Conservation (phyloP, 768 basidiomycete genomes). For the Plicaturopsis crispa region DNA sequence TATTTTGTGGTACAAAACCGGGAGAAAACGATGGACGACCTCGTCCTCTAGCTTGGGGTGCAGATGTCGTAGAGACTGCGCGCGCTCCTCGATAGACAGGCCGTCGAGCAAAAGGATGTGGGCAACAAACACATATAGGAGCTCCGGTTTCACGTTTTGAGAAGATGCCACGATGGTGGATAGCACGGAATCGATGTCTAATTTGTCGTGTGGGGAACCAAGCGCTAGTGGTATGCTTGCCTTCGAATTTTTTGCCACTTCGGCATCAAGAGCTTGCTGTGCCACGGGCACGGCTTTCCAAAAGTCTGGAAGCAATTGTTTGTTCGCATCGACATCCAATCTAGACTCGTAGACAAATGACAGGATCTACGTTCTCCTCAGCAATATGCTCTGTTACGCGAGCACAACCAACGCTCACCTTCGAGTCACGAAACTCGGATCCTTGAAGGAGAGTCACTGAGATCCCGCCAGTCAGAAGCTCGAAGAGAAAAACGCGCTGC, state of each 20-base stretch:
- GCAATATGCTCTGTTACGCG: background rate
- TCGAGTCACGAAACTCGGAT: constrained; percentile 54
- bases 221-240: background rate
- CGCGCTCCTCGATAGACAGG: constrained; percentile 32
- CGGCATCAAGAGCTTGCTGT: constrained; percentile 3
- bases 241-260: background rate
- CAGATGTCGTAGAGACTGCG: constrained; percentile 22
- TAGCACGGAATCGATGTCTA: background rate
- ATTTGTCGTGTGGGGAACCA: background rate
- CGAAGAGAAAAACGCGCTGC: constrained; percentile 43
- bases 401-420: constrained; percentile 27
- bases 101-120: constrained; percentile 30
- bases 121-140: constrained; percentile 29
- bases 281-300: constrained; percentile 4
- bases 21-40: constrained; percentile 33
- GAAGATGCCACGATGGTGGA: background rate
- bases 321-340: constrained; percentile 11
- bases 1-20: constrained; percentile 24
- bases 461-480: constrained; percentile 40
- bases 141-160: constrained; percentile 5
- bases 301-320: constrained; percentile 8
- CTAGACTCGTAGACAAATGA: constrained; percentile 47
- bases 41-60: constrained; percentile 17
- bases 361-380: constrained; percentile 34
- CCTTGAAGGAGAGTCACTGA: constrained; percentile 45